Evolutionary conservation across 129 eudicot species (phyloP), one percentile per base, ranked within the genome.

Genomic region (Erigeron canadensis): DNA sequence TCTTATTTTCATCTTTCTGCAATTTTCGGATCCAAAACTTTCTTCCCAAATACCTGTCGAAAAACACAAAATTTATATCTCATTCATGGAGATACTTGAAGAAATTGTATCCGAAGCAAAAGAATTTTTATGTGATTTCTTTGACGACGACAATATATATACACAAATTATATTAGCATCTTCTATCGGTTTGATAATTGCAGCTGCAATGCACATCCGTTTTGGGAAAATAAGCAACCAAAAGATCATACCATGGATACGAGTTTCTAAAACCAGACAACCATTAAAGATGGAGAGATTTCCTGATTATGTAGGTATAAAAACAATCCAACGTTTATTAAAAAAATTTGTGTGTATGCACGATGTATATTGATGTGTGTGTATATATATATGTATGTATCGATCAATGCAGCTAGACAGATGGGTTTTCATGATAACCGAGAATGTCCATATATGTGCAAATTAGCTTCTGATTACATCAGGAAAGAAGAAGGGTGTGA

Each of bases 271-370:
- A 42, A 42, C 86, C 22, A 80, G 85, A 42, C 91, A 87, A 77
- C 82, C 87, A 12, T 51, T 88, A 39, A 81, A 76, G 81, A 83
- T 95, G 3, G 99, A 95, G 71, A 78, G 81, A 67, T 95, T 95
- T 84, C 75, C 90, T 71, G 88, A 86, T 81, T 95, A 95, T 81
- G 99, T 95, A 88, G 99, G 99, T 95, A 78, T 78, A 70, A 77
- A 90, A 81, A 42, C 51, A 43, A 41, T 70, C 78, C 73, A 21
- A 37, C 51, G 63, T 68, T 55, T 10, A 46, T 40, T 28, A 0
- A 43, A 70, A 63, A 41, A 41, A 63, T 1, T 4, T 4, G 7
- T 12, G 16, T 10, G 56, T 7, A 58, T 6, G 0, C 9, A 3
- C 7, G 12, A 7, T 28, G 28, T 22, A 40, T 13, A 39, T 16